Percentiles rank a stretch among this genome's conserved stretches.
phyloP scores from a whole-genome alignment of 2,329 filamentous ascomycete genomes.

The Fusarium abutilonis region DNA sequence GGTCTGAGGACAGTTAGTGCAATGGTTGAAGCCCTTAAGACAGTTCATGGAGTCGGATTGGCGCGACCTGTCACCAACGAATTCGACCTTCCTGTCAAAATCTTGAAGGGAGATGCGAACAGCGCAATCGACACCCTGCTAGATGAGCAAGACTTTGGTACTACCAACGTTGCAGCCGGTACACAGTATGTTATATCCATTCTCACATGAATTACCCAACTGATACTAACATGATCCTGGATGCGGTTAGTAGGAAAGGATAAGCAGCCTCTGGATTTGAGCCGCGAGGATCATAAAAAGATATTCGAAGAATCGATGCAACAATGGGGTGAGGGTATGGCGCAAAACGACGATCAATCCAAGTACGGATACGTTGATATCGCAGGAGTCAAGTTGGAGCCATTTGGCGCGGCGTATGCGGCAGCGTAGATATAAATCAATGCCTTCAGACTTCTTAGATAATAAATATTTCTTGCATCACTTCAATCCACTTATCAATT shows the following conservation, averaged over 20 bases:
- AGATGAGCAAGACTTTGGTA: conserved; percentile 62
- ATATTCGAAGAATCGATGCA: conserved; percentile 46
- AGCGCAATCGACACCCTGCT: conserved; percentile 59
- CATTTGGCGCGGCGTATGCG: conserved; percentile 46
- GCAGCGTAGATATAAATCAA: background rate
- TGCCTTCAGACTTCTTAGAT: background rate
- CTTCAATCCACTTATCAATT: too few species aligned
- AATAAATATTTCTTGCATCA: background rate
- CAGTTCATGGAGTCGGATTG: conserved; percentile 69
- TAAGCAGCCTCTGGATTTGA: conserved; percentile 70
- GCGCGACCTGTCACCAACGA: conserved; percentile 49
- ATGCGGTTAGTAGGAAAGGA: conserved; percentile 49
- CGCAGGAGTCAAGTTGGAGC: conserved; percentile 46
- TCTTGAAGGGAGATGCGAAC: conserved; percentile 48
- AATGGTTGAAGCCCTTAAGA: conserved; percentile 67
- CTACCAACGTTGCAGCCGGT: conserved; percentile 45
- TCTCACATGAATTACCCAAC: rapidly evolving
- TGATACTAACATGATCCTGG: background rate
- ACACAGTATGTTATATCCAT: conserved; percentile 45
- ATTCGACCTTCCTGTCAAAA: conserved; percentile 43
- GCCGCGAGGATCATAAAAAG: conserved; percentile 46
- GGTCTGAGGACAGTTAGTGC: conserved; percentile 64
- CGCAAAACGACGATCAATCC: conserved; percentile 45
- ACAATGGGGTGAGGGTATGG: conserved; percentile 47
- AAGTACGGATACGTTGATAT: conserved; percentile 49